A percentile compares a stretch with the other conserved stretches of the same genome.
Evolutionary conservation across 768 basidiomycete species (phyloP).

Genomic region (Sporobolomyces pararoseus): DNA sequence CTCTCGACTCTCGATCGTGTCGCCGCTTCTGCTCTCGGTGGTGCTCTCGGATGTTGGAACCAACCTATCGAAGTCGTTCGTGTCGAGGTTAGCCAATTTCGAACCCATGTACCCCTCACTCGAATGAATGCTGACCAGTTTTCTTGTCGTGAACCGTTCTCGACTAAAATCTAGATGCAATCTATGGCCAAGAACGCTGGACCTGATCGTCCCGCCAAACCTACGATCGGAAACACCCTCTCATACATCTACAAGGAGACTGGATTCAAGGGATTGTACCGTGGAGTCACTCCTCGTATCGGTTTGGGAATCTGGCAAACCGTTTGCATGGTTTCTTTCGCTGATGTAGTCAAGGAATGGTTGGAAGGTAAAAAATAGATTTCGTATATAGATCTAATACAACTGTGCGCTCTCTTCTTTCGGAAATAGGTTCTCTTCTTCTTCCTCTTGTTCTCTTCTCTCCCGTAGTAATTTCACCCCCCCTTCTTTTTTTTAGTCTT

Average conservation of each 20-base stretch:
- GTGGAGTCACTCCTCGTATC: slow-evolving; percentile 94
- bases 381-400: too few species aligned
- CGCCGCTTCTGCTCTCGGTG: slow-evolving; percentile 70
- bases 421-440: not conserved
- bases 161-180: slow-evolving; percentile 83
- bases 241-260: slow-evolving; percentile 94
- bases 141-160: not conserved
- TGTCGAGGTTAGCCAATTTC: slow-evolving; percentile 71
- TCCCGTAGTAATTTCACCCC: not conserved
- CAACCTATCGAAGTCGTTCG: slow-evolving; percentile 67
- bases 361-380: slow-evolving; percentile 17
- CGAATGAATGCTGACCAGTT: too few species aligned
- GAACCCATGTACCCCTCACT: too few species aligned
- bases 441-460: not conserved
- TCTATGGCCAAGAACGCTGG: slow-evolving; percentile 77
- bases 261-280: slow-evolving; percentile 91
- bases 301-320: slow-evolving; percentile 96
- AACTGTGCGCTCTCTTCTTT: too few species aligned
- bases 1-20: slow-evolving; percentile 81
- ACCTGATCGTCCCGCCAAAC: slow-evolving; percentile 82
- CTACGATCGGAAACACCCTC: slow-evolving; percentile 78
- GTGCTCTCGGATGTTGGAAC: slow-evolving; percentile 97
- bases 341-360: slow-evolving; percentile 72
- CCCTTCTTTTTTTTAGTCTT: not conserved
- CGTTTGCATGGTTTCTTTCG: slow-evolving; percentile 94